Percentiles rank a stretch among this genome's conserved stretches.
Evolutionary conservation across 768 basidiomycete species (phyloP).

Genomic region (Psilocybe subaeruginosa): DNA sequence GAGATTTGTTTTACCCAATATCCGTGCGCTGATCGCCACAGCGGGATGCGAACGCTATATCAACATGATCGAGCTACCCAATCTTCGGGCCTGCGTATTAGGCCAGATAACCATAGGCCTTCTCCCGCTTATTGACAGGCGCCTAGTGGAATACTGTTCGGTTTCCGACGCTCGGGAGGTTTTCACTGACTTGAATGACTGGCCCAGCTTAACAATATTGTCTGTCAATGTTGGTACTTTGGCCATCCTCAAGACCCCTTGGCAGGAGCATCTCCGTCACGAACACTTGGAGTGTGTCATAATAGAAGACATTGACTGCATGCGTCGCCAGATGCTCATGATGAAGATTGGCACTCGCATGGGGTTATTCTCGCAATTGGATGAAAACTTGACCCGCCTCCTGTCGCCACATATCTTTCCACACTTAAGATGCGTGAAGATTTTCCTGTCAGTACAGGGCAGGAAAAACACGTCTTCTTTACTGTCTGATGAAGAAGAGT

Average conservation of each 20-base stretch:
- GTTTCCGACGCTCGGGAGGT: background rate
- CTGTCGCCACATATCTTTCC: slow-evolving; percentile 14
- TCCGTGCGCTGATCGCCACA: slow-evolving; percentile 23
- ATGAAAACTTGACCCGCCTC: slow-evolving; percentile 11
- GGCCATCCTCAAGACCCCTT: background rate
- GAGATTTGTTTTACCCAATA: slow-evolving; percentile 18
- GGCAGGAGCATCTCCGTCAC: slow-evolving; percentile 5
- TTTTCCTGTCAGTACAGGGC: slow-evolving; percentile 9
- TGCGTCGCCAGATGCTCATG: background rate
- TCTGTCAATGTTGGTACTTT: slow-evolving; percentile 14
- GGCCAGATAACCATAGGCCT: background rate
- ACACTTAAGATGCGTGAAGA: slow-evolving; percentile 7
- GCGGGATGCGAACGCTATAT: background rate
- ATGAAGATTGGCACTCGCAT: background rate
- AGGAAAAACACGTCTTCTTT: background rate
- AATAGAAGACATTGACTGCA: slow-evolving; percentile 14
- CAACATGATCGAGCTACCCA: slow-evolving; percentile 6
- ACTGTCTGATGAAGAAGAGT: slow-evolving; percentile 2
- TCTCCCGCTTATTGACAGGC: slow-evolving; percentile 1
- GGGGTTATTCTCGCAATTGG: background rate
- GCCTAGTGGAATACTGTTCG: slow-evolving; percentile 16
- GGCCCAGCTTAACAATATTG: slow-evolving; percentile 16
- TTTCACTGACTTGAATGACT: background rate
- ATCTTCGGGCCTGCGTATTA: slow-evolving; percentile 18
- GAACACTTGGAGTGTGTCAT: slow-evolving; percentile 10